These are phyloP conservation scores for Moesziomyces aphidis DNA, from an alignment of 1,284 basidiomycete species.

Conservation along the genomic window DNA sequence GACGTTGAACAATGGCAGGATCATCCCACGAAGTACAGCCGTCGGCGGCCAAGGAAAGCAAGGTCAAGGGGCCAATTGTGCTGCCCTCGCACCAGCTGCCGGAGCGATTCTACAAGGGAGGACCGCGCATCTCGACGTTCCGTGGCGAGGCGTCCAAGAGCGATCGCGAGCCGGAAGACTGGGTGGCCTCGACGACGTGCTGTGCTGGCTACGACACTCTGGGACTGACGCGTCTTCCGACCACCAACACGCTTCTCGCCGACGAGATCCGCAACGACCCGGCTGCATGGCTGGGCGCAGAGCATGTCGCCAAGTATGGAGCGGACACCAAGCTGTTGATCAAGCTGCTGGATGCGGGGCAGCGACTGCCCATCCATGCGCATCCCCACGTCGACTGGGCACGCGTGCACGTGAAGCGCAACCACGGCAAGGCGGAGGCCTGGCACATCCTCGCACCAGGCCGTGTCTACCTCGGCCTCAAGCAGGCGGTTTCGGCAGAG, in stretches of 20 bases:
- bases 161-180: conserved; percentile 34
- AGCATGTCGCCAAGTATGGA: conserved; percentile 28
- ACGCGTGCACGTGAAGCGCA: conserved; percentile 14
- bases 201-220: conserved; percentile 36
- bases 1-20: conserved; percentile 7
- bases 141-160: conserved; percentile 16
- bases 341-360: conserved; percentile 37
- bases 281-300: conserved; percentile 17
- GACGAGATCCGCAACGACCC: conserved; percentile 27
- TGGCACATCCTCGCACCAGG: conserved; percentile 30
- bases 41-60: neutral
- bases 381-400: conserved; percentile 41
- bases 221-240: conserved; percentile 24
- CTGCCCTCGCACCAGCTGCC: conserved; percentile 37
- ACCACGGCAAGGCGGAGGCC: conserved; percentile 38
- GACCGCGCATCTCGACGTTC: conserved; percentile 29
- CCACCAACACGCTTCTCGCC: conserved; percentile 19
- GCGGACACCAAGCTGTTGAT: conserved; percentile 34
- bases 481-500: conserved; percentile 4
- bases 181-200: conserved; percentile 39
- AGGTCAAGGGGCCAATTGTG: conserved; percentile 19
- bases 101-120: conserved; percentile 34
- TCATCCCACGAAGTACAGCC: conserved; percentile 6
- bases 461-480: conserved; percentile 25
- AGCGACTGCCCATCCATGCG: conserved; percentile 34